phyloP scores from a whole-genome alignment of 2,329 filamentous ascomycete species.

The Penicillium sp. region DNA sequence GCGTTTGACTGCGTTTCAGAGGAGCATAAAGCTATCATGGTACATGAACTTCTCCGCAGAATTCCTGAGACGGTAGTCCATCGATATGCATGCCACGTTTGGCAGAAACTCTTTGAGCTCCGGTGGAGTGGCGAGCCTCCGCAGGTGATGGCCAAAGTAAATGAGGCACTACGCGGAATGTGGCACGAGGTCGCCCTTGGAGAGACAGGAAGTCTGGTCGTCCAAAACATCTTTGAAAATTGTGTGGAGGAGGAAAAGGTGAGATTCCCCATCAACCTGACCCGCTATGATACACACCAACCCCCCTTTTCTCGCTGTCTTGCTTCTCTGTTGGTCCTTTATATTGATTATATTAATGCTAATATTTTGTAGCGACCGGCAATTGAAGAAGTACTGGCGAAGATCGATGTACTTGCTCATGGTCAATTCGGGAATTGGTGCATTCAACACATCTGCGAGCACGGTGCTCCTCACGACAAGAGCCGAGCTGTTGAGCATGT shows the following conservation, averaged over 20 bases:
- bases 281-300: not conserved
- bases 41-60: slow-evolving; percentile 90
- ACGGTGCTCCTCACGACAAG: slow-evolving; percentile 86
- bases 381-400: slow-evolving; percentile 91
- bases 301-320: not conserved
- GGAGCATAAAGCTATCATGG: slow-evolving; percentile 97
- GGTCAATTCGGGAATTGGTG: slow-evolving; percentile 99
- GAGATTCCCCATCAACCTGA: slow-evolving; percentile 29
- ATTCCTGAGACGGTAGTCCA: slow-evolving; percentile 98
- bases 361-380: slow-evolving; percentile 72
- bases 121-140: slow-evolving; percentile 93
- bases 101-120: slow-evolving; percentile 98
- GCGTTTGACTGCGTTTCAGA: slow-evolving; percentile 97
- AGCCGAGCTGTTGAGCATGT: slow-evolving; percentile 94
- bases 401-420: slow-evolving; percentile 94
- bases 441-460: slow-evolving; percentile 98
- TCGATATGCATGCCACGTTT: slow-evolving; percentile 97
- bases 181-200: slow-evolving; percentile 98
- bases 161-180: slow-evolving; percentile 91
- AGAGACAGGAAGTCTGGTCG: slow-evolving; percentile 95
- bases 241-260: slow-evolving; percentile 98
- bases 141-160: slow-evolving; percentile 98
- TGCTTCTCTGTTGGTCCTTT: not conserved
- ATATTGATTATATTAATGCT: slow-evolving; percentile 12
- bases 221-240: slow-evolving; percentile 99